Percentiles rank a stretch among this genome's conserved stretches.
These are phyloP conservation scores for Naganishia sp. DNA, from an alignment of 1,284 basidiomycete species.

Conservation along the genomic window DNA sequence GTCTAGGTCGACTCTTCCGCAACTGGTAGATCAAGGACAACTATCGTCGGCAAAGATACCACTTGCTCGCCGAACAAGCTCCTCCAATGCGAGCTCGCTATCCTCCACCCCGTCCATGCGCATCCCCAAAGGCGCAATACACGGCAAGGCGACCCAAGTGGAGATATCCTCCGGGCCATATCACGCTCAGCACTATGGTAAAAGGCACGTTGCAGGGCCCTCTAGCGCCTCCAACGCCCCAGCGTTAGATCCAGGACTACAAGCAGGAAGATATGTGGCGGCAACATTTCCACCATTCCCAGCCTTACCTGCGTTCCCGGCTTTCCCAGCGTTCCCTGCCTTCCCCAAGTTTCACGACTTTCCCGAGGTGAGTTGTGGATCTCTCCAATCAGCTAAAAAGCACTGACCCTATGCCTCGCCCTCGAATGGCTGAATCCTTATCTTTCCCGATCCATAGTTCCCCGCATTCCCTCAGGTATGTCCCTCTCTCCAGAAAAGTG, in stretches of 20 bases:
- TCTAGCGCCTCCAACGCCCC: not conserved
- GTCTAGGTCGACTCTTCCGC: not conserved
- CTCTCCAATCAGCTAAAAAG: too few species aligned
- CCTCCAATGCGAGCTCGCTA: not conserved
- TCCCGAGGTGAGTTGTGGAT: constrained; percentile 1
- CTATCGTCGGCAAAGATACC: not conserved
- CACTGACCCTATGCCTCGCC: not conserved
- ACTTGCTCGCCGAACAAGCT: not conserved
- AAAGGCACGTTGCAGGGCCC: not conserved
- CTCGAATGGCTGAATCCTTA: not conserved
- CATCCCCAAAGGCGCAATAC: constrained; percentile 8
- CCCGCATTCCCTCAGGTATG: constrained; percentile 1
- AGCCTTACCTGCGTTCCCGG: not conserved
- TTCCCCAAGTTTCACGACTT: constrained; percentile 11
- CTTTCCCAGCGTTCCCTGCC: constrained; percentile 5
- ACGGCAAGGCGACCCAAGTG: constrained; percentile 7
- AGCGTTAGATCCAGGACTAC: not conserved
- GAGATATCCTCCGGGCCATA: not conserved
- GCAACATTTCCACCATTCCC: not conserved
- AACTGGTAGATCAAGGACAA: not conserved
- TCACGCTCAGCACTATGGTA: not conserved
- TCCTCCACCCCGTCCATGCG: not conserved
- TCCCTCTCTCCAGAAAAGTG: not conserved
- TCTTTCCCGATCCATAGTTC: not conserved
- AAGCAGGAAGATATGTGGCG: not conserved